phyloP scores from a whole-genome alignment of 495 filamentous ascomycete genomes.

The Aspergillus ellipticus region DNA sequence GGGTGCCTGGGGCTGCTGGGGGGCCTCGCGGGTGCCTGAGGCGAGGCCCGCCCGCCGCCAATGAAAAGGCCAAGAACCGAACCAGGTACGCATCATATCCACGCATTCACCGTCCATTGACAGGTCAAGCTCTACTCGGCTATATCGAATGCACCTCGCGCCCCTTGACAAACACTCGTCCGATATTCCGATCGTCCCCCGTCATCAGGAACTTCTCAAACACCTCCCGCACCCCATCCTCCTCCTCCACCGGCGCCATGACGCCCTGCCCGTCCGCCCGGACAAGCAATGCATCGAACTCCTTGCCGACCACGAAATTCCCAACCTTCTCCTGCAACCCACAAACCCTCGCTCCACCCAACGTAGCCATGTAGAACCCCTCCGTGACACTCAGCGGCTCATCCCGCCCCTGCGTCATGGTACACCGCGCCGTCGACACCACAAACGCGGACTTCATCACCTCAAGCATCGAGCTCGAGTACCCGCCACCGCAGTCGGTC shows the following conservation, averaged over 20 bases:
- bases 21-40: background rate
- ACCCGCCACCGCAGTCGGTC: conserved; percentile 66
- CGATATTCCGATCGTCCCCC: conserved; percentile 62
- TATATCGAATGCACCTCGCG: conserved; percentile 36
- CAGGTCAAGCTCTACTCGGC: background rate
- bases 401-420: conserved; percentile 43
- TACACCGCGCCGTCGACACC: conserved; percentile 54
- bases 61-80: background rate
- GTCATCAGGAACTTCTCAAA: conserved; percentile 68
- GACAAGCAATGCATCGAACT: conserved; percentile 62
- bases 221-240: conserved; percentile 40
- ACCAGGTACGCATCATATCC: background rate
- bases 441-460: conserved; percentile 58
- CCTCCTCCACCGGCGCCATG: conserved; percentile 52
- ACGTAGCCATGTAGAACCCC: conserved; percentile 58
- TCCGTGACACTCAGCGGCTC: conserved; percentile 48
- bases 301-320: conserved; percentile 56
- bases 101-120: background rate
- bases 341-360: conserved; percentile 60
- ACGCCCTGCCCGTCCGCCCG: conserved; percentile 39
- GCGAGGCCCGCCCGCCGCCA: background rate
- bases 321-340: conserved; percentile 53
- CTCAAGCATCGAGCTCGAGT: conserved; percentile 55
- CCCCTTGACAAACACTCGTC: conserved; percentile 54
- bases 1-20: conserved; percentile 2